A percentile compares a stretch with the other conserved stretches of the same genome.
These are phyloP conservation scores for Chaetoscypha palmicola DNA, from an alignment of 2,329 filamentous ascomycete genomes.

Conservation along the genomic window DNA sequence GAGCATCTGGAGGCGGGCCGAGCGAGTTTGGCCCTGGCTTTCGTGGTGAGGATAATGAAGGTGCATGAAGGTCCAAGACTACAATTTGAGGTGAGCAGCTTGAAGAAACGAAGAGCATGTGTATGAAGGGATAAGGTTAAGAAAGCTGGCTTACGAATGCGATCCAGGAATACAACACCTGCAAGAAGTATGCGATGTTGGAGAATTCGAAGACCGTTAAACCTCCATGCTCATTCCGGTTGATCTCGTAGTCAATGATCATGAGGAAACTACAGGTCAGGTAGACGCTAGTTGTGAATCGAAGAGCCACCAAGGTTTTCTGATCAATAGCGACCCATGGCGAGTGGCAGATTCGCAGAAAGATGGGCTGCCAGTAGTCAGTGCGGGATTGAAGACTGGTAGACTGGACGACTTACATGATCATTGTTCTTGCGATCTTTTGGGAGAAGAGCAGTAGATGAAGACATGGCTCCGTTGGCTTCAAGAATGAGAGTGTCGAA, in stretches of 20 bases:
- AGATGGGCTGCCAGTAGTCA: conserved; percentile 24
- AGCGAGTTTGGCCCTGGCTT: conserved; percentile 9
- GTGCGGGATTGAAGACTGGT: background rate
- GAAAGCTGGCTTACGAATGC: conserved; percentile 25
- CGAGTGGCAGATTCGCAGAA: conserved; percentile 31
- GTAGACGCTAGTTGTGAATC: conserved; percentile 23
- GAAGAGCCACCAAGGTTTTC: conserved; percentile 23
- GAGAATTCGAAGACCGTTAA: conserved; percentile 26
- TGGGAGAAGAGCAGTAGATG: conserved; percentile 30
- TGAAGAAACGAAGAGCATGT: too few relatives aligned
- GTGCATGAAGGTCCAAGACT: conserved; percentile 32
- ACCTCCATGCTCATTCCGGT: conserved; percentile 16
- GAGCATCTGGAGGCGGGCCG: conserved; percentile 17
- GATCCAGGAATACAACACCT: conserved; percentile 27
- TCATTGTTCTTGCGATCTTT: conserved; percentile 24
- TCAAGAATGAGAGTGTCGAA: background rate
- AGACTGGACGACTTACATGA: conserved; percentile 19
- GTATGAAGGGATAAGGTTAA: too few relatives aligned
- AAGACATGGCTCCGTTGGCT: conserved; percentile 24
- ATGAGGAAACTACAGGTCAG: conserved; percentile 20
- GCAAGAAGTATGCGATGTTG: conserved; percentile 26
- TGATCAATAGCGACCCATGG: conserved; percentile 29
- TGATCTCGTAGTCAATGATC: conserved; percentile 25
- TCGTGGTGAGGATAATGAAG: conserved; percentile 27
- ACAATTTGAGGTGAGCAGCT: too few relatives aligned